Percentiles rank a stretch among this genome's conserved stretches.
These are phyloP conservation scores for Fusarium sp. DNA, from an alignment of 2,329 filamentous ascomycete species.

Conservation along the genomic window DNA sequence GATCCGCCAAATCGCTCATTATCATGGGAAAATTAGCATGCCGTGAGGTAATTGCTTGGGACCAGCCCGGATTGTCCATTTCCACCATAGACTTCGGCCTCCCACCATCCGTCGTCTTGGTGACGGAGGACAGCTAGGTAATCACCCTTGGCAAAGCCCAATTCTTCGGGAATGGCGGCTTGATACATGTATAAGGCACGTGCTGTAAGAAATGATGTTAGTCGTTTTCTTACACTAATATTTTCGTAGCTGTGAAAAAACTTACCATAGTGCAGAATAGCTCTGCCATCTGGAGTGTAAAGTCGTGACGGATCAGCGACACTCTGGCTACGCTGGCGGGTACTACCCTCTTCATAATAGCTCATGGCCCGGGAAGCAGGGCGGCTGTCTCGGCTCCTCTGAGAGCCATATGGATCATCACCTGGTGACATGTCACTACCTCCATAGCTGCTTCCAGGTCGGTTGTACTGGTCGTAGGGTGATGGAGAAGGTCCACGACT, in stretches of 20 bases:
- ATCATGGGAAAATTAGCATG: constrained; percentile 56
- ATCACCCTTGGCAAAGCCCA: constrained; percentile 94
- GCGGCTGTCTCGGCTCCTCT: constrained; percentile 66
- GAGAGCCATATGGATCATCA: constrained; percentile 72
- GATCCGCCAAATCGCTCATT: constrained; percentile 23
- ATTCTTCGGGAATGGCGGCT: constrained; percentile 94
- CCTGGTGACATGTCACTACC: constrained; percentile 72
- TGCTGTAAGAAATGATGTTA: constrained; percentile 67
- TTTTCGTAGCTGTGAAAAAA: constrained; percentile 43
- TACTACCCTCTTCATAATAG: constrained; percentile 67
- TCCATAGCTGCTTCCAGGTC: constrained; percentile 67
- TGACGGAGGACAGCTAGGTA: constrained; percentile 88
- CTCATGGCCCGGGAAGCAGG: constrained; percentile 68
- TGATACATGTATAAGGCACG: constrained; percentile 95
- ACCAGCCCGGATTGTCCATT: constrained; percentile 73
- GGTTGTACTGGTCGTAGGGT: constrained; percentile 63
- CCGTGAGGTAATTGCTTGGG: constrained; percentile 78
- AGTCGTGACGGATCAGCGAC: constrained; percentile 86
- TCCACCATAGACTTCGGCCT: constrained; percentile 88
- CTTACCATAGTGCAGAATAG: constrained; percentile 95
- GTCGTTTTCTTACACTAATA: constrained; percentile 8
- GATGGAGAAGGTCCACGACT: constrained; percentile 65
- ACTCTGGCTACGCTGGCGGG: constrained; percentile 81
- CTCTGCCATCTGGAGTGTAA: constrained; percentile 87
- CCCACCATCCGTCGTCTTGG: constrained; percentile 99